Evolutionary conservation across 2,329 filamentous ascomycete species (phyloP).

Genomic region (Aspergillaceae sp.): DNA sequence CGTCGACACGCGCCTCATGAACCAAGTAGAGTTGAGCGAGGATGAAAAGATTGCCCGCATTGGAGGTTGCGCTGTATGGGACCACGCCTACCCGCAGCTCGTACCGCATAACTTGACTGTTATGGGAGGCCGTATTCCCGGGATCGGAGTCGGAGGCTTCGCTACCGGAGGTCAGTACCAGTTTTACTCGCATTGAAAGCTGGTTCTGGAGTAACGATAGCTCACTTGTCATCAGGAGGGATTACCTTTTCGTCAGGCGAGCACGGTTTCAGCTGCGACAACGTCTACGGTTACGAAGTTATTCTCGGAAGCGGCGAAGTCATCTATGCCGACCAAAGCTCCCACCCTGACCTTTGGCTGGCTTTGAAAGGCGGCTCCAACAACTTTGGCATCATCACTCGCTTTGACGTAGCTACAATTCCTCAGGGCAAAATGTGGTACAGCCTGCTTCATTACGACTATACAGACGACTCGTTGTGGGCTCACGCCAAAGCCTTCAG

Average conservation of each 20-base stretch:
- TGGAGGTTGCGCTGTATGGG: constrained; percentile 12
- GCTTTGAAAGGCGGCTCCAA: constrained; percentile 37
- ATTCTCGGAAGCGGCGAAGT: constrained; percentile 32
- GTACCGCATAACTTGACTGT: constrained; percentile 13
- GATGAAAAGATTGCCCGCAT: too few relatives aligned
- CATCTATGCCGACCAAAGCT: constrained; percentile 26
- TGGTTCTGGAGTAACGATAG: constrained; percentile 13
- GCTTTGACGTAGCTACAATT: neutral
- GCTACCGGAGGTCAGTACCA: too few relatives aligned
- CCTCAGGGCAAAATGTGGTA: neutral
- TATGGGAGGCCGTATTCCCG: constrained; percentile 20
- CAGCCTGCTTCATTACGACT: neutral
- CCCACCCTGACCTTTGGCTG: constrained; percentile 27
- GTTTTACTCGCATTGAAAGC: neutral
- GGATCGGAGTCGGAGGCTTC: constrained; percentile 20
- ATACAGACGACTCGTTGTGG: neutral
- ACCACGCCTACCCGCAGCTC: constrained; percentile 26
- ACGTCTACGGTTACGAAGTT: constrained; percentile 24
- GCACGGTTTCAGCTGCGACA: constrained; percentile 21
- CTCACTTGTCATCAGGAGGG: constrained; percentile 8
- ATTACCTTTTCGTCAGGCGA: constrained; percentile 23
- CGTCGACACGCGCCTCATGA: too few relatives aligned
- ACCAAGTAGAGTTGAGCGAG: too few relatives aligned
- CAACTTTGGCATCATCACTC: constrained; percentile 30
- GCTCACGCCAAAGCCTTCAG: neutral